phyloP scores from a whole-genome alignment of 2,329 filamentous ascomycete species.

The Endocalyx cinctus region DNA sequence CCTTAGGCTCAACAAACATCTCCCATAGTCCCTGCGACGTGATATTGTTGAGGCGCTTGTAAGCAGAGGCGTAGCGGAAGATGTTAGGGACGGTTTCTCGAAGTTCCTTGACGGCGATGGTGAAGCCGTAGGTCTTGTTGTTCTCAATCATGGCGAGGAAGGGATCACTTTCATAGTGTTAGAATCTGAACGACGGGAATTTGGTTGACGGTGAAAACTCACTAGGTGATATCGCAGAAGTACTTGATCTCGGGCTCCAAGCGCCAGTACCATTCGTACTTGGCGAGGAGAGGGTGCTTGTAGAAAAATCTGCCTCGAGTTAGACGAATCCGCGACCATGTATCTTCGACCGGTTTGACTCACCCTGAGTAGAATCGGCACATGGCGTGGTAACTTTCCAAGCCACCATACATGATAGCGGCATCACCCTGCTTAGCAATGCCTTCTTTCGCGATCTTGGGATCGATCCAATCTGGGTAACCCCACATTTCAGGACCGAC shows the following conservation, averaged over 20 bases:
- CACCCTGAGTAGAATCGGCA: constrained; percentile 98
- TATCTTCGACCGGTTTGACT: constrained; percentile 24
- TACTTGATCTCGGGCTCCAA: constrained; percentile 99
- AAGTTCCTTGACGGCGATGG: constrained; percentile 96
- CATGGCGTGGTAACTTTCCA: constrained; percentile 99
- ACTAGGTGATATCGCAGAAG: constrained; percentile 99
- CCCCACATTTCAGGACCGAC: constrained; percentile 92
- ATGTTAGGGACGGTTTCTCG: constrained; percentile 98
- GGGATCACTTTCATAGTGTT: constrained; percentile 61
- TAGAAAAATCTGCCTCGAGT: constrained; percentile 72
- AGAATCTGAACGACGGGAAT: constrained; percentile 9
- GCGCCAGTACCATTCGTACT: constrained; percentile 99
- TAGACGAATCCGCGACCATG: constrained; percentile 8
- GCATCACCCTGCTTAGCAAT: constrained; percentile 95
- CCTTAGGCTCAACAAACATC: constrained; percentile 85
- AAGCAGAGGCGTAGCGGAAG: constrained; percentile 97
- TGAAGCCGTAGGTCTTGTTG: constrained; percentile 99
- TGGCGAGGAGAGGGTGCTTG: constrained; percentile 88
- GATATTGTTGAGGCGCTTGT: constrained; percentile 87
- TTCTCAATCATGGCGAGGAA: constrained; percentile 90
- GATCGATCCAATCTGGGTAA: constrained; percentile 93
- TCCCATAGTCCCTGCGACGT: constrained; percentile 94
- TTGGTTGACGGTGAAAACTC: constrained; percentile 31
- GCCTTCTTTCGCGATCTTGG: constrained; percentile 89
- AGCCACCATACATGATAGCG: constrained; percentile 98